Evolutionary conservation across 257 asterid genomes (phyloP).

Genomic region (Solanum etuberosum): DNA sequence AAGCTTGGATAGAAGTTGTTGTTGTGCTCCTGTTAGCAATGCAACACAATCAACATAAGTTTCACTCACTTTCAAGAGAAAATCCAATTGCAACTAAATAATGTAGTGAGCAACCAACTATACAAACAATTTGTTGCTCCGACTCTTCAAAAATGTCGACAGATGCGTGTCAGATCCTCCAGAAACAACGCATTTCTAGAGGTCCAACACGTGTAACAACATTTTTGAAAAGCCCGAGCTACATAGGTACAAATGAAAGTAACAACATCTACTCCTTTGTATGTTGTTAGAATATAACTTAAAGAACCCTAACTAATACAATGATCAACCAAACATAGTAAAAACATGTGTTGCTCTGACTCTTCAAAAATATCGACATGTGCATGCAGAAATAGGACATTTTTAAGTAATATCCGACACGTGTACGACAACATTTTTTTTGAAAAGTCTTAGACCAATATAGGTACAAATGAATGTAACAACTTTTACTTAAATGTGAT

Average conservation of each 20-base stretch:
- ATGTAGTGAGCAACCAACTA: neutral
- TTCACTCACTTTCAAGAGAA: neutral
- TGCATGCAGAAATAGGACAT: fast-evolving
- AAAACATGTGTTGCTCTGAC: neutral
- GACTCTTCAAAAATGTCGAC: neutral
- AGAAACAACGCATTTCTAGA: neutral
- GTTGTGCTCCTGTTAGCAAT: slow-evolving; percentile 50
- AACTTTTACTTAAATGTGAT: neutral
- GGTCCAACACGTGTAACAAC: neutral
- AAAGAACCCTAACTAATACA: neutral
- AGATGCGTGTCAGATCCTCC: neutral
- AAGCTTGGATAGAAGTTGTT: slow-evolving; percentile 64
- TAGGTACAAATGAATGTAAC: neutral
- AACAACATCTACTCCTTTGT: neutral
- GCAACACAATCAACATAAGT: neutral
- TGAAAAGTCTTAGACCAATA: neutral
- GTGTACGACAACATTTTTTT: neutral
- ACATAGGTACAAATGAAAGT: neutral
- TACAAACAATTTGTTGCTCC: fast-evolving
- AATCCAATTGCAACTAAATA: neutral
- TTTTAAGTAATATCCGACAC: neutral
- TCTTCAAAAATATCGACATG: neutral
- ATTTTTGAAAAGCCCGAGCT: neutral
- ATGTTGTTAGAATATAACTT: neutral
- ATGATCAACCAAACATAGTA: neutral